Conservation (phyloP, 1,284 basidiomycete species). For the Paramarasmius palmivorus region DNA sequence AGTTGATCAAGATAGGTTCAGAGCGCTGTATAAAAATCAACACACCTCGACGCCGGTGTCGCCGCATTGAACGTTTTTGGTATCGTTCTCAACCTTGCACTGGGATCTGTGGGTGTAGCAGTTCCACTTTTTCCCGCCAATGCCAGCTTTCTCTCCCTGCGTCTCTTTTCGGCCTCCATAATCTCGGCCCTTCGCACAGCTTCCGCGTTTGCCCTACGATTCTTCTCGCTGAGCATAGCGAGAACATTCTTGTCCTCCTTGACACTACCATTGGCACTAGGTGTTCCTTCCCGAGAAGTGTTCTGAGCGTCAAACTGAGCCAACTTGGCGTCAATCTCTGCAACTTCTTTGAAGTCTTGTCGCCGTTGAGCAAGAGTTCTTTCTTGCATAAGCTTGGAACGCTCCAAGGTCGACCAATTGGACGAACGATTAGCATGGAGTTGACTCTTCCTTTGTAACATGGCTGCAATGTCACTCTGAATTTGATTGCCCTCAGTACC, state of each 20-base stretch:
- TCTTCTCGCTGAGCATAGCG: constrained; percentile 85
- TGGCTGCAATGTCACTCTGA: constrained; percentile 68
- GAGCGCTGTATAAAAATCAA: constrained; percentile 22
- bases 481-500: constrained; percentile 7
- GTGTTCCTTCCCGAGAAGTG: background rate
- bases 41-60: constrained; percentile 50
- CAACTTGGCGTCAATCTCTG: constrained; percentile 61
- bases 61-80: constrained; percentile 50
- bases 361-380: constrained; percentile 72
- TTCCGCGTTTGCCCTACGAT: constrained; percentile 80
- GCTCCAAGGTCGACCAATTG: constrained; percentile 54
- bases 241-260: constrained; percentile 56
- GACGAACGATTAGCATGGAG: constrained; percentile 43
- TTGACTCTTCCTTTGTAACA: constrained; percentile 68
- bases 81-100: constrained; percentile 60
- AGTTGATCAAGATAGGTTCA: constrained; percentile 4
- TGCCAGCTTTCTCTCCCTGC: constrained; percentile 62
- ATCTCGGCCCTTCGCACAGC: constrained; percentile 77
- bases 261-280: constrained; percentile 19
- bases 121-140: constrained; percentile 41
- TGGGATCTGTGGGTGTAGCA: constrained; percentile 56
- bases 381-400: constrained; percentile 62
- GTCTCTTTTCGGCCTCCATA: constrained; percentile 62
- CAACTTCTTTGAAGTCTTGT: constrained; percentile 63
- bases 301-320: constrained; percentile 44